Evolutionary conservation across 345 rosid genomes (phyloP).

Genomic region (Orychophragmus violaceus): DNA sequence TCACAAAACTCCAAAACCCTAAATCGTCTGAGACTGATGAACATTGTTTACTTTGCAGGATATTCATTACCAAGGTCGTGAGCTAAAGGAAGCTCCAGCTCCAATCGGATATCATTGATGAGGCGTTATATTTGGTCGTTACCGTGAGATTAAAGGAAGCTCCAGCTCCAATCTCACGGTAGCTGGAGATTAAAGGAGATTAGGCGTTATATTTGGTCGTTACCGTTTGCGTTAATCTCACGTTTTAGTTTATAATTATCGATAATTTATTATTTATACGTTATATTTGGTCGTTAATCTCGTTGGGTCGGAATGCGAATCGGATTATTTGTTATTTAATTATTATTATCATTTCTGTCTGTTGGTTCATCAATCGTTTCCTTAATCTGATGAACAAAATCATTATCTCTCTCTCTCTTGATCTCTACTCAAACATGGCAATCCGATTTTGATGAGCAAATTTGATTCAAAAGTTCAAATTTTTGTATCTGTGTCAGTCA

Average conservation of each 20-base stretch:
- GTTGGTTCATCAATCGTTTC: constrained; percentile 15
- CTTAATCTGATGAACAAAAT: background rate
- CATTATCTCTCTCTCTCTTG: constrained; percentile 14
- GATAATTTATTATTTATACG: background rate
- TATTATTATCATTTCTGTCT: background rate
- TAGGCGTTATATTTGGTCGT: background rate
- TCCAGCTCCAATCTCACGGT: background rate
- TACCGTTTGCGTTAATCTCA: constrained; percentile 2
- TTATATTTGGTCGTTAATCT: constrained; percentile 4
- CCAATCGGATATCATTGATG: constrained; percentile 50
- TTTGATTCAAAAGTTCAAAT: background rate
- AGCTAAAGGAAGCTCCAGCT: constrained; percentile 60
- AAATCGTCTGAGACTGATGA: too few relatives aligned
- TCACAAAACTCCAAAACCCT: too few relatives aligned
- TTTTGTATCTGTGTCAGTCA: background rate
- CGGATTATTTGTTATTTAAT: background rate
- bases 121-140: too few relatives aligned
- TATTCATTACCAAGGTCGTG: constrained; percentile 56
- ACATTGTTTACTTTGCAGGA: too few relatives aligned
- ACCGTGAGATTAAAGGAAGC: too few relatives aligned
- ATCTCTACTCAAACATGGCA: background rate
- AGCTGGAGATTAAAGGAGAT: too few relatives aligned
- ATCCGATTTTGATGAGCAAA: background rate
- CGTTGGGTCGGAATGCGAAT: constrained; percentile 11
- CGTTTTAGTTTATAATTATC: background rate